These are phyloP conservation scores for Penicillium brevicompactum DNA, from an alignment of 2,329 filamentous ascomycete genomes.

Conservation along the genomic window DNA sequence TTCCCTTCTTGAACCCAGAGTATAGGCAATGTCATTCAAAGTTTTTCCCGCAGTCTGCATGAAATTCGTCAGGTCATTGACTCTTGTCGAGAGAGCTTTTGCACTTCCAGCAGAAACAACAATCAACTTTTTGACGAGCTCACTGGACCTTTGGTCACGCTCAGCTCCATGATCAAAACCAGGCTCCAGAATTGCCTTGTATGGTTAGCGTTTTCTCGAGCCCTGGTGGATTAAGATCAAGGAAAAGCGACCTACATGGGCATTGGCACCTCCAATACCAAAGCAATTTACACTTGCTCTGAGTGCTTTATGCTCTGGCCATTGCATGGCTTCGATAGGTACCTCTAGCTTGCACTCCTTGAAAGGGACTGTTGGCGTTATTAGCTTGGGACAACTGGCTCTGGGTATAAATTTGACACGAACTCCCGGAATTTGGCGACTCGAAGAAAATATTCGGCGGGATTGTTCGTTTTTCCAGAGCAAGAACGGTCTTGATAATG, in stretches of 20 bases:
- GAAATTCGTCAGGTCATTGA: too few relatives aligned
- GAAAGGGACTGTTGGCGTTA: neutral
- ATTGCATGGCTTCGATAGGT: slow-evolving; percentile 1
- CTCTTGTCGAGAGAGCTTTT: too few relatives aligned
- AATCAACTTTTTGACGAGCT: too few relatives aligned
- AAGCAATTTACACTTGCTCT: slow-evolving; percentile 22
- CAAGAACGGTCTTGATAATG: slow-evolving; percentile 45
- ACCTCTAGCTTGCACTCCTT: neutral
- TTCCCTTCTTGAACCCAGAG: too few relatives aligned
- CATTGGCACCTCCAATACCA: slow-evolving; percentile 25
- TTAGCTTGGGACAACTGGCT: too few relatives aligned
- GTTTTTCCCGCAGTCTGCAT: too few relatives aligned
- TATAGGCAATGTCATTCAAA: too few relatives aligned
- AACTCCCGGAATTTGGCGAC: neutral
- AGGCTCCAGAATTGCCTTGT: neutral
- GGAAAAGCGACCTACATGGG: slow-evolving; percentile 13
- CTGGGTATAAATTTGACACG: too few relatives aligned
- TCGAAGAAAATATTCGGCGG: slow-evolving; percentile 36
- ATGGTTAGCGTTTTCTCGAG: neutral
- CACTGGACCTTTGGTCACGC: too few relatives aligned
- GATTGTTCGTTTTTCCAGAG: slow-evolving; percentile 48
- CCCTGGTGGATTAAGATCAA: neutral
- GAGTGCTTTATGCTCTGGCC: slow-evolving; percentile 7
- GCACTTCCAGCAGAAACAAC: too few relatives aligned
- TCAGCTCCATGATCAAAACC: too few relatives aligned